These are phyloP conservation scores for Myriosclerotinia curreyana DNA, from an alignment of 2,329 filamentous ascomycete genomes.

Conservation along the genomic window DNA sequence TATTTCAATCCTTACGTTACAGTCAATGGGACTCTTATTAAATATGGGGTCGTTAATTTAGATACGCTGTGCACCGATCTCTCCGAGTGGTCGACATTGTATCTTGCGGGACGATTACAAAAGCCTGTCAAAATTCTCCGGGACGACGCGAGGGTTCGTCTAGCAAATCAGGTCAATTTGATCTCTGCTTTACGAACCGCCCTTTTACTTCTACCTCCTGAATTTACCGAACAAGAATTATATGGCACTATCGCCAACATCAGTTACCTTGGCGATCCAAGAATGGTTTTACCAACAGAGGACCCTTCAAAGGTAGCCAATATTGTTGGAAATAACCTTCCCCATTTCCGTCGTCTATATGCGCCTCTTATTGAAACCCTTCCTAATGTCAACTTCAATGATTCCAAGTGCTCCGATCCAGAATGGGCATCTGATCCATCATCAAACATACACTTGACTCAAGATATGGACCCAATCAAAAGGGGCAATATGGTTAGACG, in stretches of 20 bases:
- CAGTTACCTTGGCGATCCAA: slow-evolving; percentile 93
- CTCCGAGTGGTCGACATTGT: slow-evolving; percentile 87
- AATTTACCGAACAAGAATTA: slow-evolving; percentile 82
- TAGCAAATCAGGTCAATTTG: slow-evolving; percentile 94
- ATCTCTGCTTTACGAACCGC: slow-evolving; percentile 88
- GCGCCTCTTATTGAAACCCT: slow-evolving; percentile 84
- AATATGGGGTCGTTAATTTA: slow-evolving; percentile 95
- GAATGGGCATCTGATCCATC: slow-evolving; percentile 63
- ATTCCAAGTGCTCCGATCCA: slow-evolving; percentile 54
- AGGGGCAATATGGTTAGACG: slow-evolving; percentile 96
- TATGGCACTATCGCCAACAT: slow-evolving; percentile 90
- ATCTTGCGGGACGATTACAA: slow-evolving; percentile 92
- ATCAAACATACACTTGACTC: slow-evolving; percentile 66
- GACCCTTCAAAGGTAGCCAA: slow-evolving; percentile 90
- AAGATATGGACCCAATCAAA: slow-evolving; percentile 90
- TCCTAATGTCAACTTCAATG: slow-evolving; percentile 79
- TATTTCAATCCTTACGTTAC: slow-evolving; percentile 98
- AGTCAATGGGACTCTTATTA: slow-evolving; percentile 92
- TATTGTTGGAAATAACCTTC: slow-evolving; percentile 87
- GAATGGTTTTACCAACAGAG: slow-evolving; percentile 87
- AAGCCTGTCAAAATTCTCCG: slow-evolving; percentile 98
- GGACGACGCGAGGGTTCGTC: slow-evolving; percentile 85
- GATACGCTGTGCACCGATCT: slow-evolving; percentile 85
- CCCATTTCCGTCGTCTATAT: slow-evolving; percentile 89
- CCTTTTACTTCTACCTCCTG: slow-evolving; percentile 76